Evolutionary conservation across 1,284 basidiomycete genomes (phyloP).

Genomic region (Schizophyllum amplum): DNA sequence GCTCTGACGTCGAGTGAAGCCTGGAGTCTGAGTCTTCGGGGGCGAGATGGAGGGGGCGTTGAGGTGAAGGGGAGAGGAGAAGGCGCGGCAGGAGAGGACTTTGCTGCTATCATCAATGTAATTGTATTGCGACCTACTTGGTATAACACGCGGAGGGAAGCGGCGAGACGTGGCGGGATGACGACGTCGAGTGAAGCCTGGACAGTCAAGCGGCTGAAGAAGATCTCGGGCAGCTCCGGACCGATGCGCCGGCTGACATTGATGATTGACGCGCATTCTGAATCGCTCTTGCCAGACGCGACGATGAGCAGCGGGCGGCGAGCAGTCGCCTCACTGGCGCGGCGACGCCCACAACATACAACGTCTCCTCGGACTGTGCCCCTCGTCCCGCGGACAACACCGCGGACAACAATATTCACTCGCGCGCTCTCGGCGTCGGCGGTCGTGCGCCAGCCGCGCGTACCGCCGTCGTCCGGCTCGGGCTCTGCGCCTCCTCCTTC

Average conservation of each 20-base stretch:
- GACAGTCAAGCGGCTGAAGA: no score
- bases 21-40: no score
- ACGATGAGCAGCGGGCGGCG: not conserved
- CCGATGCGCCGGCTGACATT: not conserved
- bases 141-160: no score
- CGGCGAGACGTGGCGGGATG: no score
- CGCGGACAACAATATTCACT: not conserved
- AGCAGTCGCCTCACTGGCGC: not conserved
- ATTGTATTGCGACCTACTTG: no score
- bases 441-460: not conserved
- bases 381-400: not conserved
- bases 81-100: no score
- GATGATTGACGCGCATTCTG: not conserved
- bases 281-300: not conserved
- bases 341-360: not conserved
- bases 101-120: no score
- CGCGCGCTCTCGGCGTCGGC: not conserved
- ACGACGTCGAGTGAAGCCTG: no score
- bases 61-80: no score
- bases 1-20: no score
- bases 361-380: not conserved
- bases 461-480: not conserved
- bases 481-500: conserved; percentile 23
- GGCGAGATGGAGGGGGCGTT: no score
- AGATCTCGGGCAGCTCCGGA: not conserved